Percentiles rank a stretch among this genome's conserved stretches.
Evolutionary conservation across 495 filamentous ascomycete genomes (phyloP).

Genomic region (Daldinia vernicosa): DNA sequence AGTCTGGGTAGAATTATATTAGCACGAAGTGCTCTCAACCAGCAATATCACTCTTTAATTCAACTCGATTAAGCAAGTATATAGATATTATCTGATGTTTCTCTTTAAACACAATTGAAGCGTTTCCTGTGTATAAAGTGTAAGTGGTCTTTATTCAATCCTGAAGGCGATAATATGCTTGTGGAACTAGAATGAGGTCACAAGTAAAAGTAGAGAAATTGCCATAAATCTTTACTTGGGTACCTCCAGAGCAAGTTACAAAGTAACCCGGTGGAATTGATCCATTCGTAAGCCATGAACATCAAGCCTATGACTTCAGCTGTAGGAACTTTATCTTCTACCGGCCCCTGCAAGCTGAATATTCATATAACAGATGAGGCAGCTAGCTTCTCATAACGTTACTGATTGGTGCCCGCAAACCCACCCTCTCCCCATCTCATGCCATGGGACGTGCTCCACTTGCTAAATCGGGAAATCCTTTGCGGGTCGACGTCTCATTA

Average conservation of each 20-base stretch:
- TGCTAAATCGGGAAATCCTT: constrained; percentile 15
- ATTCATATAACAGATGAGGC: not conserved
- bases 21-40: too few relatives aligned
- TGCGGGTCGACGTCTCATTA: constrained; percentile 31
- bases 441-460: constrained; percentile 20
- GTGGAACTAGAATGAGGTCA: not conserved
- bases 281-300: not conserved
- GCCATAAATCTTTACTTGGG: not conserved
- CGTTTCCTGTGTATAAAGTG: too few relatives aligned
- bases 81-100: too few relatives aligned
- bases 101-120: too few relatives aligned
- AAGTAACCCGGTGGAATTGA: too few relatives aligned
- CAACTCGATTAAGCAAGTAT: too few relatives aligned
- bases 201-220: not conserved
- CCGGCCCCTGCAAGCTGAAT: constrained; percentile 17
- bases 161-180: not conserved
- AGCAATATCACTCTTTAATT: too few relatives aligned
- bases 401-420: constrained; percentile 43
- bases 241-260: not conserved
- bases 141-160: too few relatives aligned
- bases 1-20: too few relatives aligned
- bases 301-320: constrained; percentile 1
- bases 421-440: constrained; percentile 26
- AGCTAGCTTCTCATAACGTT: not conserved
- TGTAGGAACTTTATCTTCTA: constrained; percentile 21